Evolutionary conservation across 179 eudicot genomes (phyloP).

Genomic region (Beta corolliflora): DNA sequence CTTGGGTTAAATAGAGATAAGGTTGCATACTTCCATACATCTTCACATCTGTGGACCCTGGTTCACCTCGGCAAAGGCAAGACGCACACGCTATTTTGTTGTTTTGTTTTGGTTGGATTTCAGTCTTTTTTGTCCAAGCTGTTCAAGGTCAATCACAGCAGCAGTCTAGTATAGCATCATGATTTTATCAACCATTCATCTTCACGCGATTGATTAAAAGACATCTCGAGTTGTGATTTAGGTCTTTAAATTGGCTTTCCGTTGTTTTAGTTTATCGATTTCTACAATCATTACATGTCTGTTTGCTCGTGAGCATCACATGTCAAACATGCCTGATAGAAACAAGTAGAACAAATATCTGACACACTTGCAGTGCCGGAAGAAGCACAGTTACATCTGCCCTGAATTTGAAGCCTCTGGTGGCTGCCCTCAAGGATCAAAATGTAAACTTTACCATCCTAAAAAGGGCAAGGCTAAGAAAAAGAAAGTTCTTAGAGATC

Average conservation of each 20-base stretch:
- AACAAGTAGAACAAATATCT: slow-evolving; percentile 34
- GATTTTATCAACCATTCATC: neutral
- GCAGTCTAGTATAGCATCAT: neutral
- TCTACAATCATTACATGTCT: neutral
- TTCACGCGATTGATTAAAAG: neutral
- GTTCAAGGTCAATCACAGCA: neutral
- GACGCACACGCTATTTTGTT: neutral
- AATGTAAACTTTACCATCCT: slow-evolving; percentile 94
- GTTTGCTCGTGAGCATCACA: slow-evolving; percentile 22
- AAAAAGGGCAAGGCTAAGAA: slow-evolving; percentile 54
- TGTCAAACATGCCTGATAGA: slow-evolving; percentile 20
- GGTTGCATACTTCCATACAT: neutral
- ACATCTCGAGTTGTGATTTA: neutral
- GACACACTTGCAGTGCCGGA: slow-evolving; percentile 85
- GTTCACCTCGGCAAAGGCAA: neutral
- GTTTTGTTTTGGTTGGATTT: neutral
- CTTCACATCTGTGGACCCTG: neutral
- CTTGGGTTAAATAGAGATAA: neutral
- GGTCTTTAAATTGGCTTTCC: neutral
- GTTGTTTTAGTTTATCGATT: neutral
- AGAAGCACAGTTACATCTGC: slow-evolving; percentile 93
- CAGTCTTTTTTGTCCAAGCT: neutral
- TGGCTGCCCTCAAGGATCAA: slow-evolving; percentile 70
- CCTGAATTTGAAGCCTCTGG: slow-evolving; percentile 84
- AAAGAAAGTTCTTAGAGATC: slow-evolving; percentile 44